These are phyloP conservation scores for Prunus dulcis DNA, from an alignment of 306 rosid genomes.

Conservation along the genomic window DNA sequence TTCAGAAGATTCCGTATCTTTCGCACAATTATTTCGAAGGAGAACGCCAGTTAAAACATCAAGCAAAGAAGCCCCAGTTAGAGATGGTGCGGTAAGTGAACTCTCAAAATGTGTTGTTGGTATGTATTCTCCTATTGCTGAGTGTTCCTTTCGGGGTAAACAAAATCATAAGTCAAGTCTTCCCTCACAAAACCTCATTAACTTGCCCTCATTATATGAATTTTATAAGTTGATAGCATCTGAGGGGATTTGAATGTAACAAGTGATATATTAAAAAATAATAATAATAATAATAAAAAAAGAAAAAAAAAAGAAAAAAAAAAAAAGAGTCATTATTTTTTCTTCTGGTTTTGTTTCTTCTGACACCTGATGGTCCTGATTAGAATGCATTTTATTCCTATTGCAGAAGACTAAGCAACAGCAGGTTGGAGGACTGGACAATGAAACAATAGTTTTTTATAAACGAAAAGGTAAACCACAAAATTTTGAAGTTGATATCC, in stretches of 20 bases:
- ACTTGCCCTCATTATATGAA: background rate
- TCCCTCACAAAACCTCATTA: background rate
- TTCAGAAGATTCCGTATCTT: constrained; percentile 1
- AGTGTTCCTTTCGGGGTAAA: background rate
- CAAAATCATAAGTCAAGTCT: background rate
- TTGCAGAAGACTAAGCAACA: constrained; percentile 2
- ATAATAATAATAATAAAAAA: too few species aligned
- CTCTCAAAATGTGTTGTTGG: background rate
- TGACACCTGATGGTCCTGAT: background rate
- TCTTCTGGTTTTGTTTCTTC: constrained; percentile 4
- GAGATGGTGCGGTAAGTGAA: constrained; percentile 6
- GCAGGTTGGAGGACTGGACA: background rate
- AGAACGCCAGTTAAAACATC: background rate
- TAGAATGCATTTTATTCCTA: background rate
- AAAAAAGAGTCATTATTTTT: background rate
- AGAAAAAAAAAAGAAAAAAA: background rate
- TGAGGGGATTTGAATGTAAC: background rate
- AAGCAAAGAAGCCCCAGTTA: background rate
- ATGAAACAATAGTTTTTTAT: background rate
- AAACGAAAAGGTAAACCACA: background rate
- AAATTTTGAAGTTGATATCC: background rate
- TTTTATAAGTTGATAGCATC: too few species aligned
- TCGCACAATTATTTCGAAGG: background rate
- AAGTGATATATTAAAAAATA: background rate
- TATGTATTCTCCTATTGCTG: background rate